A percentile compares a stretch with the other conserved stretches of the same genome.
phyloP scores from a whole-genome alignment of 179 eudicot species.

The Pouteria campechiana region DNA sequence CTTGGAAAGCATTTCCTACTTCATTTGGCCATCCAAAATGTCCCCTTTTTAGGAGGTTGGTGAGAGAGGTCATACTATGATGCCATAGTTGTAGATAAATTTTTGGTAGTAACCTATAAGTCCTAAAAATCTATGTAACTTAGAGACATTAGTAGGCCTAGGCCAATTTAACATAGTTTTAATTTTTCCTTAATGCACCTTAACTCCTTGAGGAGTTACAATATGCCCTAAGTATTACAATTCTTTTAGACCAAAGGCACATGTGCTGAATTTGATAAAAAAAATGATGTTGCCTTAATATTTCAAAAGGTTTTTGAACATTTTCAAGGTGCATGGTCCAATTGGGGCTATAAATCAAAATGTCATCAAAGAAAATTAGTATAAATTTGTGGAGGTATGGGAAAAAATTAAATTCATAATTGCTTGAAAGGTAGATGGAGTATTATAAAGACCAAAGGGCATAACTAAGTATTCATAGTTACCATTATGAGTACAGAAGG shows the following conservation, averaged over 20 bases:
- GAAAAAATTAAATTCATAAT: not conserved
- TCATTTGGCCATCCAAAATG: not conserved
- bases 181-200: not conserved
- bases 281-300: not conserved
- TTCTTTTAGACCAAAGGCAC: not conserved
- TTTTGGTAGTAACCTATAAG: not conserved
- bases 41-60: slow-evolving; percentile 1
- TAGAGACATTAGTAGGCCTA: not conserved
- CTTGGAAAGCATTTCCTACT: not conserved
- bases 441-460: slow-evolving; percentile 3
- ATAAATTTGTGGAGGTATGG: not conserved
- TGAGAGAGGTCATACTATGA: not conserved
- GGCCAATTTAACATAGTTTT: not conserved
- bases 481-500: too few species aligned
- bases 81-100: not conserved
- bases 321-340: not conserved
- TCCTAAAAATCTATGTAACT: not conserved
- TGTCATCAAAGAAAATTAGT: not conserved
- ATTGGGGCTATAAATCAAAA: not conserved
- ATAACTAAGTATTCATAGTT: too few species aligned
- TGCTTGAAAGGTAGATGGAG: not conserved
- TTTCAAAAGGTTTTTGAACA: not conserved
- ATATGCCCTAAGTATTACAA: slow-evolving; percentile 1
- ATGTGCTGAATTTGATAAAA: not conserved
- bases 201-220: not conserved